Evolutionary conservation across 2,329 filamentous ascomycete genomes (phyloP).

Genomic region (Fusarium coicis): DNA sequence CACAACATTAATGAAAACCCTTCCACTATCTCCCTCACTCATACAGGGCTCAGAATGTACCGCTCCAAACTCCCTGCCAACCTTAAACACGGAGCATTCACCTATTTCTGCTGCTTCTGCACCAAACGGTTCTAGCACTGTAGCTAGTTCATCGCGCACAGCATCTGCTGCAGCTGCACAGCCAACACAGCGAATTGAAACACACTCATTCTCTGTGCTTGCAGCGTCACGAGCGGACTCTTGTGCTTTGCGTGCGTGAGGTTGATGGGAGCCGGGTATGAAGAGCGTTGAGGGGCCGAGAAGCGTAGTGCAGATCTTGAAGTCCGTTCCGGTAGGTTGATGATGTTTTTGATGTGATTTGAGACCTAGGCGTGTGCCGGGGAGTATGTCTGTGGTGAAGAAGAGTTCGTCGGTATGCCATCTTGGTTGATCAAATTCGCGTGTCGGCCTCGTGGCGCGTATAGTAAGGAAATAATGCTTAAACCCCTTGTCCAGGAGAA

Average conservation of each 20-base stretch:
- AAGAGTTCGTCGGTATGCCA: conserved; percentile 64
- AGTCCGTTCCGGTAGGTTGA: conserved; percentile 48
- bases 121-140: conserved; percentile 41
- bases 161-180: conserved; percentile 56
- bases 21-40: conserved; percentile 37
- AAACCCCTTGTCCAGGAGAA: conserved; percentile 50
- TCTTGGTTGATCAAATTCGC: conserved; percentile 56
- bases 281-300: conserved; percentile 60
- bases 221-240: conserved; percentile 41
- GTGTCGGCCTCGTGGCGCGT: conserved; percentile 55
- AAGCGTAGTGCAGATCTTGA: conserved; percentile 61
- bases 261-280: conserved; percentile 47
- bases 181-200: conserved; percentile 55
- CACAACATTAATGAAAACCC: conserved; percentile 54
- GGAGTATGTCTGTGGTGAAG: conserved; percentile 45
- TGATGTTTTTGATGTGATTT: not conserved
- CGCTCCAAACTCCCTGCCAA: conserved; percentile 54
- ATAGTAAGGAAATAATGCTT: conserved; percentile 60
- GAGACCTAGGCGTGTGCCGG: conserved; percentile 14
- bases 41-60: conserved; percentile 56
- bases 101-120: conserved; percentile 40
- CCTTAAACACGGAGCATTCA: conserved; percentile 55
- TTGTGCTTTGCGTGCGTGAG: conserved; percentile 49
- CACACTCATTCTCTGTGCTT: conserved; percentile 52
- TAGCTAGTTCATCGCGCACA: conserved; percentile 50